phyloP scores from a whole-genome alignment of 148 eudicot species.

The Vaccinium corymbosum region DNA sequence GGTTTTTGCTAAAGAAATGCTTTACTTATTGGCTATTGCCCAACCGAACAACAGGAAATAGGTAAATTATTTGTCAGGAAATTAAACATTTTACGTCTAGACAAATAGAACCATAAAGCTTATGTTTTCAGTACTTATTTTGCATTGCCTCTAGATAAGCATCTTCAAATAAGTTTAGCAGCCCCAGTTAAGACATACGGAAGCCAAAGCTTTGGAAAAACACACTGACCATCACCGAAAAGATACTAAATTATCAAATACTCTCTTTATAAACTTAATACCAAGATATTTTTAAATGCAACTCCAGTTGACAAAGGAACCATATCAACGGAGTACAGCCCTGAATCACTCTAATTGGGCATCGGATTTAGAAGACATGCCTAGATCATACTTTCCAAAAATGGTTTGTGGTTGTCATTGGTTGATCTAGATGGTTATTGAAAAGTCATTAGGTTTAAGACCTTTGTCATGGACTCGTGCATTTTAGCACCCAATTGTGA shows the following conservation, averaged over 20 bases:
- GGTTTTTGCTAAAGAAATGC: neutral
- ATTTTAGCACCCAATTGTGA: neutral
- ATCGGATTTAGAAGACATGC: neutral
- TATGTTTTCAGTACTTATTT: neutral
- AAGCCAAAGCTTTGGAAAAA: neutral
- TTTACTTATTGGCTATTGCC: neutral
- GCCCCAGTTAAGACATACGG: neutral
- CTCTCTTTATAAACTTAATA: neutral
- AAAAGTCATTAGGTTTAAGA: neutral
- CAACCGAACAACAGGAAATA: neutral
- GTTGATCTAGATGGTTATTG: neutral
- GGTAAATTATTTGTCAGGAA: neutral
- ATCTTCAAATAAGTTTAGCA: neutral
- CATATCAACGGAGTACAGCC: neutral
- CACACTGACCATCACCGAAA: neutral
- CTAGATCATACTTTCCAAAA: neutral
- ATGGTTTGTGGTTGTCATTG: neutral
- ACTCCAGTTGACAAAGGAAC: neutral
- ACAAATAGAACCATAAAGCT: neutral
- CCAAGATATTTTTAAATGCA: neutral
- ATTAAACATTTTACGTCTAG: neutral
- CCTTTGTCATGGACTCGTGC: neutral
- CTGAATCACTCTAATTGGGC: neutral
- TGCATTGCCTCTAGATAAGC: neutral
- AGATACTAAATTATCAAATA: neutral